Evolutionary conservation across 768 basidiomycete genomes (phyloP).

Genomic region (Gelatoporia subvermispora): DNA sequence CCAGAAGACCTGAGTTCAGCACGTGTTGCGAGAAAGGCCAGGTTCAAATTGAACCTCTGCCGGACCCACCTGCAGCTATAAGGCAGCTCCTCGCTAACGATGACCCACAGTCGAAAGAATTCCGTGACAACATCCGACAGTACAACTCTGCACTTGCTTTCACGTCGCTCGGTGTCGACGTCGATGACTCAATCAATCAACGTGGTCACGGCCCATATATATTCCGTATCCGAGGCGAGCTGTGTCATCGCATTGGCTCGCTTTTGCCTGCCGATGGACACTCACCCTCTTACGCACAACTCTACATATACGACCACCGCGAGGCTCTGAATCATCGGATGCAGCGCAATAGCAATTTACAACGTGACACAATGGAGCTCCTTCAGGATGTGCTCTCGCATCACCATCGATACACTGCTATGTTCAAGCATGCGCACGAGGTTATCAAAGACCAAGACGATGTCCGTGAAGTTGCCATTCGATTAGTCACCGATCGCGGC

Average conservation of each 20-base stretch:
- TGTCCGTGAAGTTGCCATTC: slow-evolving; percentile 5
- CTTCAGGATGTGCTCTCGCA: slow-evolving; percentile 11
- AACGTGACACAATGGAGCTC: slow-evolving; percentile 3
- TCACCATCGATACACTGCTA: slow-evolving; percentile 4
- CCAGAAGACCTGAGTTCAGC: slow-evolving; percentile 24
- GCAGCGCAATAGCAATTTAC: slow-evolving; percentile 2
- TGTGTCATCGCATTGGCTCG: slow-evolving; percentile 32
- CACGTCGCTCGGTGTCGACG: slow-evolving; percentile 29
- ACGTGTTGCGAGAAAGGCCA: slow-evolving; percentile 34
- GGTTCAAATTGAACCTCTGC: slow-evolving; percentile 21
- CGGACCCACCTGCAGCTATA: slow-evolving; percentile 22
- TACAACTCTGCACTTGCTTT: slow-evolving; percentile 42
- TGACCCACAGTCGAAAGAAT: too few species aligned
- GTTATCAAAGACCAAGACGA: slow-evolving; percentile 13
- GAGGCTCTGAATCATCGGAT: slow-evolving; percentile 27
- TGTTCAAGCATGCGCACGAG: slow-evolving; percentile 13
- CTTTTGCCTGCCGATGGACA: slow-evolving; percentile 21
- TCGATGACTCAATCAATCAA: slow-evolving; percentile 26
- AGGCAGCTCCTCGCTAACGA: slow-evolving; percentile 14
- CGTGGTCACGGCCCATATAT: slow-evolving; percentile 28
- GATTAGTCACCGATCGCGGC: background rate
- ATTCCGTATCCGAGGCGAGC: slow-evolving; percentile 32
- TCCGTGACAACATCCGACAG: slow-evolving; percentile 31
- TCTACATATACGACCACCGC: slow-evolving; percentile 37
- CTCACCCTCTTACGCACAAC: slow-evolving; percentile 32